Conservation (phyloP, 306 rosid genomes). For the Dryas octopetala region DNA sequence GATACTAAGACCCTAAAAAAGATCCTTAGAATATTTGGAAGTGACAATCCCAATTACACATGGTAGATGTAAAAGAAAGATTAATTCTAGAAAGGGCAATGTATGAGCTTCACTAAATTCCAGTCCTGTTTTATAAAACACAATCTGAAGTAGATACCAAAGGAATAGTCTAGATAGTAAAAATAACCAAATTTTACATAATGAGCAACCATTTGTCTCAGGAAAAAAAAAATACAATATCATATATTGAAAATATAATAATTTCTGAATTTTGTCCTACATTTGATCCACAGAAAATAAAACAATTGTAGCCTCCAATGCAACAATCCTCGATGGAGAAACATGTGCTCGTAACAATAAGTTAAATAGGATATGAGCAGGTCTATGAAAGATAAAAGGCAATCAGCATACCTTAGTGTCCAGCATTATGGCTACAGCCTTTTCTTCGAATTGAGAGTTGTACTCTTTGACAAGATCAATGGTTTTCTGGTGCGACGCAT, state of each 20-base stretch:
- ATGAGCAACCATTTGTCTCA: slow-evolving; percentile 6
- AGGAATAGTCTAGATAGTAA: neutral
- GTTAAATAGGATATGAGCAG: neutral
- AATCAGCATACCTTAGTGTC: slow-evolving; percentile 75
- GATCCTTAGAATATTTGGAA: too few relatives aligned
- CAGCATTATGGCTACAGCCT: slow-evolving; percentile 86
- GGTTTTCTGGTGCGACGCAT: slow-evolving; percentile 80
- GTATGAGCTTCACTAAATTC: neutral
- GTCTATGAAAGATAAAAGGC: neutral
- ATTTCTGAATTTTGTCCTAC: neutral
- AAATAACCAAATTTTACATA: neutral
- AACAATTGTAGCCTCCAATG: neutral
- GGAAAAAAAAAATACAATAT: neutral
- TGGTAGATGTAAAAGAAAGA: neutral
- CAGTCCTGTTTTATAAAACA: neutral
- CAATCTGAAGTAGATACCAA: neutral
- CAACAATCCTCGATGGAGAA: neutral
- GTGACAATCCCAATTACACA: neutral
- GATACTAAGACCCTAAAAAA: neutral
- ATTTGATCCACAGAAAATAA: neutral
- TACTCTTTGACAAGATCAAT: slow-evolving; percentile 79
- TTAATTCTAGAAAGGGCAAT: neutral
- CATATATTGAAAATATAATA: neutral
- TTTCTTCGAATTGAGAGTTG: slow-evolving; percentile 72
- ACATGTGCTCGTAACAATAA: neutral